A percentile compares a stretch with the other conserved stretches of the same genome.
These are phyloP conservation scores for Plantago elongata DNA, from an alignment of 257 asterid species.

Conservation along the genomic window DNA sequence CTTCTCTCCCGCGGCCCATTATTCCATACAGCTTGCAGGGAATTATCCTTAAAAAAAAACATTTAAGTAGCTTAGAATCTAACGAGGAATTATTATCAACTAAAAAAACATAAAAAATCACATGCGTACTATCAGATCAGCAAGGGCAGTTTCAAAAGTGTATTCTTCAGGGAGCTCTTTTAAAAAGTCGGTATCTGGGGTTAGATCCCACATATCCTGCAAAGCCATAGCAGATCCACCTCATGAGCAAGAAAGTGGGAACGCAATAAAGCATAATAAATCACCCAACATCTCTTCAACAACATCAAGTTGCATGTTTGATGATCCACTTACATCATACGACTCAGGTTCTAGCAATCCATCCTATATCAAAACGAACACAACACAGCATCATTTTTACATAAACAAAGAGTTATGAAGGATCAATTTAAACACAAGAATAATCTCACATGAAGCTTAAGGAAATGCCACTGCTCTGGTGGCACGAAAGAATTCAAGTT, in stretches of 20 bases:
- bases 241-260: constrained; percentile 2
- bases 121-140: constrained; percentile 64
- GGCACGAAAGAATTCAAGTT: constrained; percentile 29
- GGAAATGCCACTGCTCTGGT: constrained; percentile 31
- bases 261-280: constrained; percentile 9
- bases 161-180: constrained; percentile 67
- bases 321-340: constrained; percentile 44
- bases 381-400: constrained; percentile 3
- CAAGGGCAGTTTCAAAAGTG: constrained; percentile 68
- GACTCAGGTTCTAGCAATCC: constrained; percentile 45
- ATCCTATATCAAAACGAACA: constrained; percentile 37
- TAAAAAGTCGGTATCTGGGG: constrained; percentile 62
- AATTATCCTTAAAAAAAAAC: constrained; percentile 49
- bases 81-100: constrained; percentile 7
- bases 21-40: constrained; percentile 79
- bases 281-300: not conserved
- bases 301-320: constrained; percentile 2
- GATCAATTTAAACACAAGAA: not conserved
- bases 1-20: constrained; percentile 32
- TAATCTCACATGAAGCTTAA: constrained; percentile 44
- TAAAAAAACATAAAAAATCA: constrained; percentile 6
- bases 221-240: constrained; percentile 9
- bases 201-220: constrained; percentile 88
- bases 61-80: constrained; percentile 9
- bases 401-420: not conserved